Conservation (phyloP, 179 eudicot species). For the Camellia oleifera region DNA sequence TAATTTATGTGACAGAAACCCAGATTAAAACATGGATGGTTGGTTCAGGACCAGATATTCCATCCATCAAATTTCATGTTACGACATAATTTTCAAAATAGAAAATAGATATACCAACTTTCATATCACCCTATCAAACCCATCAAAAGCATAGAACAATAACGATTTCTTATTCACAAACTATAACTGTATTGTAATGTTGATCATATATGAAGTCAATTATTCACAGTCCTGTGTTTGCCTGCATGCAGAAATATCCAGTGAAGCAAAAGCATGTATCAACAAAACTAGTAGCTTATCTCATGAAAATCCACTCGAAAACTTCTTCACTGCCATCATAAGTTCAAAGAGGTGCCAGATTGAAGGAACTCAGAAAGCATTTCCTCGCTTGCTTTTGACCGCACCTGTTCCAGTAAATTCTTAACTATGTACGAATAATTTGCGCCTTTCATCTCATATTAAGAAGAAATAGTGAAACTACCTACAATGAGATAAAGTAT, state of each 20-base stretch:
- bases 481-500: too few relatives aligned
- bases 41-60: background rate
- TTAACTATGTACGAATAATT: too few relatives aligned
- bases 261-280: background rate
- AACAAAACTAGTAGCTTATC: background rate
- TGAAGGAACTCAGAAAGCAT: too few relatives aligned
- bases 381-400: too few relatives aligned
- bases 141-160: background rate
- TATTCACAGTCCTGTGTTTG: background rate
- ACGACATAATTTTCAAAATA: background rate
- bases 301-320: background rate
- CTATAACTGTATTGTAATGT: background rate
- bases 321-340: background rate
- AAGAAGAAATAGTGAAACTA: too few relatives aligned
- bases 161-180: background rate
- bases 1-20: background rate
- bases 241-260: conserved; percentile 6
- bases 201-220: background rate
- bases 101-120: background rate
- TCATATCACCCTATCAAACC: background rate
- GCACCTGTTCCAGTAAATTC: too few relatives aligned
- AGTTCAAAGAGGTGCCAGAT: too few relatives aligned
- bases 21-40: background rate
- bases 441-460: too few relatives aligned
- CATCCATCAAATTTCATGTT: background rate